Conservation (phyloP, 2,329 filamentous ascomycete genomes). For the Penicillium sp. region DNA sequence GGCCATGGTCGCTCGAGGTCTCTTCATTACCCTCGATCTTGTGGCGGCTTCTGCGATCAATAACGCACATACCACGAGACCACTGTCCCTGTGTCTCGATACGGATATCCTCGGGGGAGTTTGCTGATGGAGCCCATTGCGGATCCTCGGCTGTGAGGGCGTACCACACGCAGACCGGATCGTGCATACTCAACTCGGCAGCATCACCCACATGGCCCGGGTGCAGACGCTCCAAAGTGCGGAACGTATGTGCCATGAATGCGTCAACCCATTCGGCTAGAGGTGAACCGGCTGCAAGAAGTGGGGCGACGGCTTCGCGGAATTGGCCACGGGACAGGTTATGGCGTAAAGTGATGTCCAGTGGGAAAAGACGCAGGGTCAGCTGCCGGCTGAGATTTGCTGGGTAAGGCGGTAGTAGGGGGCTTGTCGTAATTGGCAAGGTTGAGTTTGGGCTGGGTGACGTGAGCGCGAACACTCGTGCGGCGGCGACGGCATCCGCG, state of each 20-base stretch:
- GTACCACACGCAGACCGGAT: slow-evolving; percentile 79
- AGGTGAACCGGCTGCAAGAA: slow-evolving; percentile 64
- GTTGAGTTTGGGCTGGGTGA: slow-evolving; percentile 72
- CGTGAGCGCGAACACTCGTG: slow-evolving; percentile 74
- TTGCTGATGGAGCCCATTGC: slow-evolving; percentile 47
- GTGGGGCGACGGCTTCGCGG: slow-evolving; percentile 53
- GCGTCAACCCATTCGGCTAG: slow-evolving; percentile 71
- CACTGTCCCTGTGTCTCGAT: slow-evolving; percentile 91
- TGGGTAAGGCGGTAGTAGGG: slow-evolving; percentile 62
- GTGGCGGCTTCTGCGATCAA: slow-evolving; percentile 65
- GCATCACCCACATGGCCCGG: slow-evolving; percentile 51
- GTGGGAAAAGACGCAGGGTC: slow-evolving; percentile 69
- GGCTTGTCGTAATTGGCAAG: slow-evolving; percentile 64
- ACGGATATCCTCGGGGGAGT: slow-evolving; percentile 73
- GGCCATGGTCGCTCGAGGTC: slow-evolving; percentile 67
- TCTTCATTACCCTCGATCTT: slow-evolving; percentile 51
- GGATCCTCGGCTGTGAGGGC: slow-evolving; percentile 56
- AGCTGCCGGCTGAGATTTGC: slow-evolving; percentile 61
- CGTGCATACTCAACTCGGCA: slow-evolving; percentile 67
- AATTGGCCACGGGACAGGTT: slow-evolving; percentile 64
- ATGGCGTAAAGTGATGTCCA: slow-evolving; percentile 75
- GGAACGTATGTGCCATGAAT: slow-evolving; percentile 70
- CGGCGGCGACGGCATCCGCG: slow-evolving; percentile 77
- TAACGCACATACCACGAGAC: slow-evolving; percentile 87
- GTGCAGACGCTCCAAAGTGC: slow-evolving; percentile 64